phyloP scores from a whole-genome alignment of 345 rosid genomes.

The Cardamine occulta region DNA sequence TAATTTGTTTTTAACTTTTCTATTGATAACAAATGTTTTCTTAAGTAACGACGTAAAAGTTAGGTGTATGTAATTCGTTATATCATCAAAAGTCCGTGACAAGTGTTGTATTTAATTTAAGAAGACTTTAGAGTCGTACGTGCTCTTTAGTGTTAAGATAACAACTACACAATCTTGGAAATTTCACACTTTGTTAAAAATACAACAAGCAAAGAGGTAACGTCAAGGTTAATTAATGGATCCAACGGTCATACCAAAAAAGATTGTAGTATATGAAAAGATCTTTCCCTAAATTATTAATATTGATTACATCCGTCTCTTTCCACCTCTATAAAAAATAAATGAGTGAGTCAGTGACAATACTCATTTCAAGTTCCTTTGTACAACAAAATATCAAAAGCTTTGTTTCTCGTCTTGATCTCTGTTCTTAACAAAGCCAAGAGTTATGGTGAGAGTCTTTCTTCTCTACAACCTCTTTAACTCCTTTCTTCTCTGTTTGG shows the following conservation, averaged over 20 bases:
- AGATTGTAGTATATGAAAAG: background rate
- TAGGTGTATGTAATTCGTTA: background rate
- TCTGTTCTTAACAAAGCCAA: constrained; percentile 40
- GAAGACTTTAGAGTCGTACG: constrained; percentile 15
- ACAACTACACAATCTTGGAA: background rate
- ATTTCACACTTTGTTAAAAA: background rate
- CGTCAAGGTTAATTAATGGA: constrained; percentile 9
- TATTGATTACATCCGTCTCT: constrained; percentile 20
- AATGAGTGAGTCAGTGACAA: background rate
- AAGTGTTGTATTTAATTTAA: background rate
- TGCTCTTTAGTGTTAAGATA: constrained; percentile 1
- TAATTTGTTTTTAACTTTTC: background rate
- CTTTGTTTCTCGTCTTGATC: background rate
- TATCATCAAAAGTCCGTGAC: background rate
- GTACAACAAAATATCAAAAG: constrained; percentile 7
- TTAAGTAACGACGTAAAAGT: background rate
- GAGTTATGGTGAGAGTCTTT: constrained; percentile 50
- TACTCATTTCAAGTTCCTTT: constrained; percentile 30
- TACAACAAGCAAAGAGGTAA: constrained; percentile 6
- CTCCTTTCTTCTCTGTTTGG: constrained; percentile 49
- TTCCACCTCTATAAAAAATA: constrained; percentile 11
- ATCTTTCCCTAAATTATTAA: background rate
- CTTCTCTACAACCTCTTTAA: constrained; percentile 56
- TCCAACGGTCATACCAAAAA: constrained; percentile 16
- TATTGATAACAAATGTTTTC: background rate